phyloP scores from a whole-genome alignment of 1,139 yeast species.

The Saccharomyces hybrid region DNA sequence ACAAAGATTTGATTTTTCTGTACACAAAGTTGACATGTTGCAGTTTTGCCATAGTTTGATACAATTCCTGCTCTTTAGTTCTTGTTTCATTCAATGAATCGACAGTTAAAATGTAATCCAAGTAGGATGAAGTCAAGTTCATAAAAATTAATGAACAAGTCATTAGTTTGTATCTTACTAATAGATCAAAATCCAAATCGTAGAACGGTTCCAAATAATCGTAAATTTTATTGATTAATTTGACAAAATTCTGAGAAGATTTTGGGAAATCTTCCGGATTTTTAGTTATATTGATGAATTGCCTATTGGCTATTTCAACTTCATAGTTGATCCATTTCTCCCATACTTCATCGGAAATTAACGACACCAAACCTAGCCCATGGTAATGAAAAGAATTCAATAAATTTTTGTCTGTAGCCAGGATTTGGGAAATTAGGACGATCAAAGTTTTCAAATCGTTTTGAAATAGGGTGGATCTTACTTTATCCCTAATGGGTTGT shows the following conservation, averaged over 20 bases:
- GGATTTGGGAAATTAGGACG: constrained; percentile 28
- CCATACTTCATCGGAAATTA: constrained; percentile 31
- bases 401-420: constrained; percentile 28
- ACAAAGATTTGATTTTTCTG: constrained; percentile 52
- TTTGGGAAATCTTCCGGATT: constrained; percentile 50
- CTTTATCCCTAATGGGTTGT: constrained; percentile 28
- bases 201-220: constrained; percentile 42
- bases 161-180: constrained; percentile 58
- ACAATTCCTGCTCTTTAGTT: constrained; percentile 35
- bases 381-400: constrained; percentile 22
- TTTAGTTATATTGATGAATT: constrained; percentile 53
- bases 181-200: constrained; percentile 36
- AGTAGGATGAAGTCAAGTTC: constrained; percentile 53
- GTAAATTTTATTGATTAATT: constrained; percentile 59
- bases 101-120: constrained; percentile 40
- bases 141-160: constrained; percentile 67
- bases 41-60: constrained; percentile 33
- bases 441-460: constrained; percentile 21
- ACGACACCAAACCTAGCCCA: constrained; percentile 26
- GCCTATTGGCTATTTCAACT: constrained; percentile 44
- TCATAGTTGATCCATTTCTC: constrained; percentile 67
- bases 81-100: constrained; percentile 37
- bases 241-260: constrained; percentile 40
- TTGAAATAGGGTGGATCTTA: constrained; percentile 27
- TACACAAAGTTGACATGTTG: constrained; percentile 40